A percentile compares a stretch with the other conserved stretches of the same genome.
These are phyloP conservation scores for Porodaedalea pini DNA, from an alignment of 1,284 basidiomycete species.

Conservation along the genomic window DNA sequence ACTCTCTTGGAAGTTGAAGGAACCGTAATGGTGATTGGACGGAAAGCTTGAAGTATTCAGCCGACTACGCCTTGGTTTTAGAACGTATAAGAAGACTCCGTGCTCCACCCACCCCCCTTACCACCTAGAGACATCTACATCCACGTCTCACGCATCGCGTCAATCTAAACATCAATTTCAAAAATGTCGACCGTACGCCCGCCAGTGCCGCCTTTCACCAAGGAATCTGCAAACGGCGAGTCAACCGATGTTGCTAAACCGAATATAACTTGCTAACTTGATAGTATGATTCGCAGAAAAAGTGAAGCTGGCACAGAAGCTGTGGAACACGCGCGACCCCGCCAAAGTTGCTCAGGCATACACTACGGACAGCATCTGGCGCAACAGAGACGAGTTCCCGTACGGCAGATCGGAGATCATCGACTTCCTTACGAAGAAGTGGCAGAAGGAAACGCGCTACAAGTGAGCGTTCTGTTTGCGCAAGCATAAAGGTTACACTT, in stretches of 20 bases:
- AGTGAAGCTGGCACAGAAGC: constrained; percentile 19
- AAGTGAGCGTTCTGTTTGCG: constrained; percentile 12
- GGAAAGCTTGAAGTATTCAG: neutral
- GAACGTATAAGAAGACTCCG: neutral
- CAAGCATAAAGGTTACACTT: neutral
- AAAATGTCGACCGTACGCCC: constrained; percentile 11
- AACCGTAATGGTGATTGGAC: neutral
- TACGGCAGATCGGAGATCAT: constrained; percentile 46
- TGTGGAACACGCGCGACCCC: constrained; percentile 21
- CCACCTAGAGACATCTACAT: neutral
- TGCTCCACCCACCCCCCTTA: neutral
- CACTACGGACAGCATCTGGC: constrained; percentile 54
- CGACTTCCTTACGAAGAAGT: constrained; percentile 52
- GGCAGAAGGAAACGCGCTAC: constrained; percentile 47
- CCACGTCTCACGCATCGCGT: neutral
- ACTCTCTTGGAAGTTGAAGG: neutral
- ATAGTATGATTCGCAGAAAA: constrained; percentile 14
- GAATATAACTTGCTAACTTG: too few species aligned
- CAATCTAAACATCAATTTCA: neutral
- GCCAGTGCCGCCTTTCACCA: constrained; percentile 19
- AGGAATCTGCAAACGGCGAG: constrained; percentile 18
- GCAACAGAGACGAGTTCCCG: constrained; percentile 55
- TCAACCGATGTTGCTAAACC: neutral
- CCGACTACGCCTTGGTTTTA: neutral
- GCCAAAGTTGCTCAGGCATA: constrained; percentile 42